phyloP scores from a whole-genome alignment of 129 eudicot species.

The Chrysanthemum seticuspe region DNA sequence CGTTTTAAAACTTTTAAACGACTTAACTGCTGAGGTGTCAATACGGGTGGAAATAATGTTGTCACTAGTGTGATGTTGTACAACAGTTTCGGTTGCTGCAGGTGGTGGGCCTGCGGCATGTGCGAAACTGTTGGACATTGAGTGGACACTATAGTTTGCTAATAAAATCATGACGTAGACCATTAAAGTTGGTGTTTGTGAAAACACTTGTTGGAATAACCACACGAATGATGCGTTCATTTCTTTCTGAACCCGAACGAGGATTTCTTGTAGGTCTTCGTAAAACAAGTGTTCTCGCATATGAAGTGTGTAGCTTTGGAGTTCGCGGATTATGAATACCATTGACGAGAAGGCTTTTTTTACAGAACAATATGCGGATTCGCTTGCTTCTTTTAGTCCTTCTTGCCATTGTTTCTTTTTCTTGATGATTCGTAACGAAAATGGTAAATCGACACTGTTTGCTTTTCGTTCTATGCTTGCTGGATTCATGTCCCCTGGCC shows the following conservation, averaged over 20 bases:
- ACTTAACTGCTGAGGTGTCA: constrained; percentile 49
- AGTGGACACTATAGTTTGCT: constrained; percentile 83
- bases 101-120: constrained; percentile 33
- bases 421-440: constrained; percentile 81
- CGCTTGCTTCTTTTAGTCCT: constrained; percentile 56
- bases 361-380: constrained; percentile 72
- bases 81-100: constrained; percentile 29
- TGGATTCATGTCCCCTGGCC: constrained; percentile 56
- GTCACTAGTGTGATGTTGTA: not conserved
- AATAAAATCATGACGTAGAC: constrained; percentile 81
- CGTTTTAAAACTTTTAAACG: constrained; percentile 42
- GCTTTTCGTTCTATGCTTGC: constrained; percentile 74
- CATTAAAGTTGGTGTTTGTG: constrained; percentile 88
- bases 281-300: constrained; percentile 68
- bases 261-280: constrained; percentile 73
- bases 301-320: constrained; percentile 75
- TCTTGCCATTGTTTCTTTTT: constrained; percentile 67
- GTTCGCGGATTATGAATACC: constrained; percentile 92
- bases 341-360: constrained; percentile 85
- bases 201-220: constrained; percentile 87
- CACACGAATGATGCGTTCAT: constrained; percentile 94
- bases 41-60: constrained; percentile 17
- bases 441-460: constrained; percentile 71
- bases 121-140: constrained; percentile 50
- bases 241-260: constrained; percentile 68